phyloP scores from a whole-genome alignment of 2,329 filamentous ascomycete genomes.

The Pestalotiopsis sp. region DNA sequence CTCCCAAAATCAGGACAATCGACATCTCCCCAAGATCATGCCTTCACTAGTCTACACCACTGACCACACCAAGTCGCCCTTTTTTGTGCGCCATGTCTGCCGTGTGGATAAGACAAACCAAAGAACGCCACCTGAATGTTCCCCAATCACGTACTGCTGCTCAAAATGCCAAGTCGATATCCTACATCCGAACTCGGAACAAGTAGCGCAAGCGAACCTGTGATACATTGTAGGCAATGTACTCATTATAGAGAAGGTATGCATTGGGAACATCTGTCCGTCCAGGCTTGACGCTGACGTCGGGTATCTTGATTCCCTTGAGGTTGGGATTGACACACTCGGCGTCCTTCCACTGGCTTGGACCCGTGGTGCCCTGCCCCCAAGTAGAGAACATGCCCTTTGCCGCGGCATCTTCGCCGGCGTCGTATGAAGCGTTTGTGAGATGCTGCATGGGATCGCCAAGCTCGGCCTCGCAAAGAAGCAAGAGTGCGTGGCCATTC shows the following conservation, averaged over 20 bases:
- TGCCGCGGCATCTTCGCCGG: conserved; percentile 63
- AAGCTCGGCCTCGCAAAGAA: conserved; percentile 85
- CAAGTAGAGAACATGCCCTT: conserved; percentile 68
- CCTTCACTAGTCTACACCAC: background rate
- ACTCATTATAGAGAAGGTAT: conserved; percentile 71
- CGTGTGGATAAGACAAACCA: background rate
- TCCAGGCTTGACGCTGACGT: conserved; percentile 48
- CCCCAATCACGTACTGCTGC: background rate
- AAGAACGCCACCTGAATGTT: background rate
- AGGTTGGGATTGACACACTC: conserved; percentile 64
- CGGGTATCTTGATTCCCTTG: conserved; percentile 70
- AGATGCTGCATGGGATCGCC: conserved; percentile 75
- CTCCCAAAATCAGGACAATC: background rate
- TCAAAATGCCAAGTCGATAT: conserved; percentile 4
- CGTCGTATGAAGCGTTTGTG: conserved; percentile 58
- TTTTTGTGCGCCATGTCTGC: background rate
- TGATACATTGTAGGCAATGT: conserved; percentile 70
- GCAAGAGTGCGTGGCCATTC: conserved; percentile 71
- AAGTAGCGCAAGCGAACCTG: conserved; percentile 74
- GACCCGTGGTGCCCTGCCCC: conserved; percentile 68
- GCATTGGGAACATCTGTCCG: conserved; percentile 48
- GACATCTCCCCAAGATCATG: background rate
- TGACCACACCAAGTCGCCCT: background rate
- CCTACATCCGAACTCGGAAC: conserved; percentile 61
- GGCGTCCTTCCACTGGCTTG: conserved; percentile 77